These are phyloP conservation scores for Verbascum thapsus DNA, from an alignment of 257 asterid genomes.

Conservation along the genomic window DNA sequence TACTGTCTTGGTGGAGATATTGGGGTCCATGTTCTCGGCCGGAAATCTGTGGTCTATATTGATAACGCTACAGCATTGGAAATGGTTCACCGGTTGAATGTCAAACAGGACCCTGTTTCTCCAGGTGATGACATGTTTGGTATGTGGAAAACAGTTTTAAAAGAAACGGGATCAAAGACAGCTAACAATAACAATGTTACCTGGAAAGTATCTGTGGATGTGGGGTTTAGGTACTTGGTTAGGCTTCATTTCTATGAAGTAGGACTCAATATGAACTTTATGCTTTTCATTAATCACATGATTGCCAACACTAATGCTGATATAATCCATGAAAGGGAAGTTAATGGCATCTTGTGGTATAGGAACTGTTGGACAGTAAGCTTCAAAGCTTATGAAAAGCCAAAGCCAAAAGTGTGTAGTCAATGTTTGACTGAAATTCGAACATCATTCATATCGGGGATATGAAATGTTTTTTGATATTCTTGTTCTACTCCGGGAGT, in stretches of 20 bases:
- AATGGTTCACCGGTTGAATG: slow-evolving; percentile 45
- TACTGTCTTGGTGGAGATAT: slow-evolving; percentile 47
- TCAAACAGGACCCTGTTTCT: slow-evolving; percentile 46
- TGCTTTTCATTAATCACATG: slow-evolving; percentile 42
- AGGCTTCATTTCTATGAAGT: slow-evolving; percentile 54
- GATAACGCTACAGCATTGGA: slow-evolving; percentile 65
- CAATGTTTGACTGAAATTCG: too few relatives aligned
- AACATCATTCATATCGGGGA: too few relatives aligned
- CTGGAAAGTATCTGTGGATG: slow-evolving; percentile 51
- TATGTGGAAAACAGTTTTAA: too few relatives aligned
- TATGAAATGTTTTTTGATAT: too few relatives aligned
- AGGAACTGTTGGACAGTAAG: too few relatives aligned
- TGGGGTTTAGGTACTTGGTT: slow-evolving; percentile 63
- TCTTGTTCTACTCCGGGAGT: too few relatives aligned
- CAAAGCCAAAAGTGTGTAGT: too few relatives aligned
- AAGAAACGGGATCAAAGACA: too few relatives aligned
- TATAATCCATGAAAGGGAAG: slow-evolving; percentile 41
- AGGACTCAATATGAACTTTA: slow-evolving; percentile 36
- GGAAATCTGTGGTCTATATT: slow-evolving; percentile 42
- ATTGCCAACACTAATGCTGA: slow-evolving; percentile 43
- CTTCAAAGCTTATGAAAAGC: too few relatives aligned
- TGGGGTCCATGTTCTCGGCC: slow-evolving; percentile 53
- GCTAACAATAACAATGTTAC: slow-evolving; percentile 27
- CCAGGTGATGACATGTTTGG: slow-evolving; percentile 39
- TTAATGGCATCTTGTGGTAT: slow-evolving; percentile 39